Evolutionary conservation across 2,329 filamentous ascomycete genomes (phyloP), one percentile per base, ranked within the genome.

Genomic region (Ceratocystis smalleyi): DNA sequence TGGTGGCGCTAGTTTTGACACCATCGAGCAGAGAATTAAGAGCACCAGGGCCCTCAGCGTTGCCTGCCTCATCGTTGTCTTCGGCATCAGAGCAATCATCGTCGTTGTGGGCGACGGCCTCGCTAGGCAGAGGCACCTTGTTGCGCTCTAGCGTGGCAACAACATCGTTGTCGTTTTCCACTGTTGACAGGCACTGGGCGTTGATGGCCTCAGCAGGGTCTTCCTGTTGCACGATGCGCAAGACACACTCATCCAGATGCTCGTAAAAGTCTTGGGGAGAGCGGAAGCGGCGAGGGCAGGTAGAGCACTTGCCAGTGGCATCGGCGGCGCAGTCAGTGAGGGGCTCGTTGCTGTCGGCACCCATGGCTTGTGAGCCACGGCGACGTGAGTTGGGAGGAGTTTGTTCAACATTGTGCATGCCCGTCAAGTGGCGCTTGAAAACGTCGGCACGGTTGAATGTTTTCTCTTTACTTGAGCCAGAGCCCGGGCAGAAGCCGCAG

Each of bases 251-350:
- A 70, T 87, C 92, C 72, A 97, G 79, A 81, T 97, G 92, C 81
- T 97, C 94, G 74, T 97, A 97, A 76, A 97, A 97, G 76, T 97
- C 92, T 74, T 97, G 92, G 4, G 91, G 91, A 71, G 90, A 96
- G 77, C 83, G 84, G 75, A 97, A 97, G 12, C 88, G 96, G 66
- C 85, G 83, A 15, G 88, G 89, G 76, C 94, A 99, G 61, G 91
- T 97, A 30, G 91, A 96, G 76, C 94, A 97, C 77, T 94, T 96
- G 75, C 91, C 92, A 15, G 91, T 94, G 40, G 88, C 85, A 70
- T 94, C 88, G 66, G 84, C 81, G 22, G 87, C 81, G 71, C 89
- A 89, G 63, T 83, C 83, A 4, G 84, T 83, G 43, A 87, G 78
- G 74, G 87, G 88, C 77, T 87, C 87, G 49, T 70, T 70, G 30